Evolutionary conservation across 2,329 filamentous ascomycete species (phyloP).

Genomic region (Aspergillus quadricinctus): DNA sequence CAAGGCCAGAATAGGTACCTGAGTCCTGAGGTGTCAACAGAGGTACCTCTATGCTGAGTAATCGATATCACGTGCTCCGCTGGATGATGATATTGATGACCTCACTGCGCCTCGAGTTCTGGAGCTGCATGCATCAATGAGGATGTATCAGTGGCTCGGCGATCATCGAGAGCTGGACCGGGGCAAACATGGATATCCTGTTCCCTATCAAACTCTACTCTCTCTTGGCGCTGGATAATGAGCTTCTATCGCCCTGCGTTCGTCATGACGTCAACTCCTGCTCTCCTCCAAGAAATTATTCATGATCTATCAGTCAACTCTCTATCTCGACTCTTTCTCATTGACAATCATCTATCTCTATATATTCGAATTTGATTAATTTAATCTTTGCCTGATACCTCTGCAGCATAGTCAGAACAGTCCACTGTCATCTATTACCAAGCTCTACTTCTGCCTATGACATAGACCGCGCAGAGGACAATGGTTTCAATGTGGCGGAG

Average conservation of each 20-base stretch:
- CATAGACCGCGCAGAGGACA: constrained; percentile 7
- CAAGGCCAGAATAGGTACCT: no score
- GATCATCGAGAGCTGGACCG: no score
- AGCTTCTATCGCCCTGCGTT: not conserved
- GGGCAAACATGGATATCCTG: not conserved
- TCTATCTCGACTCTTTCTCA: not conserved
- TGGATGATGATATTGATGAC: not conserved
- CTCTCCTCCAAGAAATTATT: not conserved
- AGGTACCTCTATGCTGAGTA: not conserved
- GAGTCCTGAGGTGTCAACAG: no score
- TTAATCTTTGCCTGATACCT: not conserved
- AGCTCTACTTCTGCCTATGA: not conserved
- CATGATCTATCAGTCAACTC: not conserved
- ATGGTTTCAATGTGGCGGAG: constrained; percentile 56
- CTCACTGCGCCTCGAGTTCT: not conserved
- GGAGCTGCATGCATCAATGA: not conserved
- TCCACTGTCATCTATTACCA: not conserved
- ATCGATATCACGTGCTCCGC: no score
- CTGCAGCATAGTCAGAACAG: not conserved
- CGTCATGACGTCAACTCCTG: not conserved
- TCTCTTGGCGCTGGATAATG: not conserved
- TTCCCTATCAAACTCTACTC: not conserved
- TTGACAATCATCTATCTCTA: not conserved
- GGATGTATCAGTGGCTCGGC: not conserved
- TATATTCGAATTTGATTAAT: not conserved